A percentile compares a stretch with the other conserved stretches of the same genome.
These are phyloP conservation scores for Diaporthe velutina DNA, from an alignment of 2,329 filamentous ascomycete genomes.

Conservation along the genomic window DNA sequence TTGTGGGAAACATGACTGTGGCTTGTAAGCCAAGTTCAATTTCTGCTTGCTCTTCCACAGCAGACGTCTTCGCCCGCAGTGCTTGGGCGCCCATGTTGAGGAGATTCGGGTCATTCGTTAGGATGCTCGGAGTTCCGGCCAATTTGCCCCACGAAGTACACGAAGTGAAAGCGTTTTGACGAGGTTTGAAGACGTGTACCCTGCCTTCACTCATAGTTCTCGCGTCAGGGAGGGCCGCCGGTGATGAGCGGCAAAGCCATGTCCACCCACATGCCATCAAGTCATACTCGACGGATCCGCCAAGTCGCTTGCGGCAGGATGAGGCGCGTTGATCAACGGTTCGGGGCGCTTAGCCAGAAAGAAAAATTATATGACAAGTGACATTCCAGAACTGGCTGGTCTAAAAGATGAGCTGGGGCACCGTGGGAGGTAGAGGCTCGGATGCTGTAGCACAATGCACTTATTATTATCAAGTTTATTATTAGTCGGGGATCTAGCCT, in stretches of 20 bases:
- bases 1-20: constrained; percentile 10
- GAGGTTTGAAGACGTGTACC: background rate
- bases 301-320: constrained; percentile 26
- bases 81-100: background rate
- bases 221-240: too few relatives aligned
- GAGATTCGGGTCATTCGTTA: background rate
- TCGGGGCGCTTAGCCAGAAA: constrained; percentile 27
- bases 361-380: constrained; percentile 3
- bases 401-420: background rate
- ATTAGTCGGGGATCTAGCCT: constrained; percentile 16
- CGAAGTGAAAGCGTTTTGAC: background rate
- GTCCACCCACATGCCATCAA: constrained; percentile 3
- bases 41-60: constrained; percentile 1
- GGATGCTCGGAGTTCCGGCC: constrained; percentile 27
- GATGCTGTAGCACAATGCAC: background rate
- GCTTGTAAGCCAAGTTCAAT: constrained; percentile 12
- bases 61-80: constrained; percentile 8
- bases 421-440: background rate
- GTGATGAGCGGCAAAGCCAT: constrained; percentile 21
- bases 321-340: constrained; percentile 21
- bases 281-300: constrained; percentile 25
- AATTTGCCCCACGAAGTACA: constrained; percentile 20
- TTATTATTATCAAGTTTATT: background rate
- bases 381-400: constrained; percentile 7
- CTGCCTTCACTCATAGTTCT: background rate